Evolutionary conservation across 345 rosid species (phyloP), one percentile per base, ranked within the genome.

Genomic region (Brassica rapa): DNA sequence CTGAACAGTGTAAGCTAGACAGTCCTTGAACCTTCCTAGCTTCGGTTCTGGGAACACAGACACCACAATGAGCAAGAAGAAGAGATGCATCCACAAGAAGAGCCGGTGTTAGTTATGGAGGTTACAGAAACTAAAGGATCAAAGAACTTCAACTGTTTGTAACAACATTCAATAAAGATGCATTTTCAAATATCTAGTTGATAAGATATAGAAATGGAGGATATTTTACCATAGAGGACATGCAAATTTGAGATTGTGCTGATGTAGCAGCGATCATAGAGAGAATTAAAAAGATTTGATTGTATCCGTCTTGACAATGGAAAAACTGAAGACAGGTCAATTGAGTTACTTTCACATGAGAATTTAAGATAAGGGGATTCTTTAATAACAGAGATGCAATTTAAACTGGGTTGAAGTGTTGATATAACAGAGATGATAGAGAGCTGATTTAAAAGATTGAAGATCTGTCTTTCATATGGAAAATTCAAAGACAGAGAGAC

Each of bases 111-210:
- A 66, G 68, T 66, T 46, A 39, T 62, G 33, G 79, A 49, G 21
- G 74, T 62, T 74, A 75, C 79, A 74, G 75, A 74, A 63, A 62
- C 71, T 62, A 51, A 74, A 74, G 79, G 27, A 37, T 69, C 75
- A 69, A 74, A 69, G 37, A 68, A 27, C 25, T 33, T 51, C 35
- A 53, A 74, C 69, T 49, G 49, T 46, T 68, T 79, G 74, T 33
- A 32, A 24, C 46, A 39, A 39, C 67, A 41, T 57, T 14, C 7
- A 78, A 65, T 67, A 59, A 19, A 78, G 27, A 71, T 29, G 39
- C 41, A 70, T 61, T 32, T 62, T 62, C 11, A 62, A 32, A 24
- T 11, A 21, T 57, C 19, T 15, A 70, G 64, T 37, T 59, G 56
- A 60, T 72, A 9, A 25, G 5, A 37, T 37, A 60, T 14, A 35